These are phyloP conservation scores for Blepharisma stoltei DNA, from an alignment of 73 alveolate genomes.

Conservation along the genomic window DNA sequence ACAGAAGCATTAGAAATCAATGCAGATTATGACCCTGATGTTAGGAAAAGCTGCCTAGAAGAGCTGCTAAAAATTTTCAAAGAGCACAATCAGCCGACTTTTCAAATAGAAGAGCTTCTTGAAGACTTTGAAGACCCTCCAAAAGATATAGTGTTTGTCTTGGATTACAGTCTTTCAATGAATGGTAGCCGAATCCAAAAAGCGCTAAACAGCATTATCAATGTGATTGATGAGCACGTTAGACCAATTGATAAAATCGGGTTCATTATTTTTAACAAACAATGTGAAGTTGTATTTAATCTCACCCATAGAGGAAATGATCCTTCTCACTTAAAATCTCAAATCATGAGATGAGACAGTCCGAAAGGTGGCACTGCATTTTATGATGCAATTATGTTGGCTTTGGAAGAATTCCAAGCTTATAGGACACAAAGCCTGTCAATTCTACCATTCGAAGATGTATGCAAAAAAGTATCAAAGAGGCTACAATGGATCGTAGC, in stretches of 20 bases:
- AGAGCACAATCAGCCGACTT: constrained; percentile 16
- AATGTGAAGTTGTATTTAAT: constrained; percentile 25
- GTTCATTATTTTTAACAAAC: constrained; percentile 32
- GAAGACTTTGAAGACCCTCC: constrained; percentile 33
- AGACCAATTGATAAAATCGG: constrained; percentile 38
- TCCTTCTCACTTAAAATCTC: not conserved
- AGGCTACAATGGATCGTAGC: constrained; percentile 10
- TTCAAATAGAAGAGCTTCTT: constrained; percentile 27
- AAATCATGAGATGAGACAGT: not conserved
- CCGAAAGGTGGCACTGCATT: constrained; percentile 16
- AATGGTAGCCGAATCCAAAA: constrained; percentile 17
- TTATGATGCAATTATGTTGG: constrained; percentile 16
- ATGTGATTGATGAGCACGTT: constrained; percentile 33
- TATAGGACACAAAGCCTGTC: not conserved
- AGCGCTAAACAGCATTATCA: constrained; percentile 11
- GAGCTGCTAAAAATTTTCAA: constrained; percentile 24
- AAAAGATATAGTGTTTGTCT: constrained; percentile 47
- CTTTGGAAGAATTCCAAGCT: constrained; percentile 14
- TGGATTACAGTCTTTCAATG: constrained; percentile 36
- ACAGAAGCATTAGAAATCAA: constrained; percentile 31
- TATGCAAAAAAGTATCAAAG: not conserved
- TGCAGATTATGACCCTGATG: constrained; percentile 40
- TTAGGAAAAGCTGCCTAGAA: constrained; percentile 35
- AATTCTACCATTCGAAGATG: not conserved
- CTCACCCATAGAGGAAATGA: constrained; percentile 22